Percentiles rank a stretch among this genome's conserved stretches.
These are phyloP conservation scores for Fusarium humuli DNA, from an alignment of 2,329 filamentous ascomycete genomes.

Conservation along the genomic window DNA sequence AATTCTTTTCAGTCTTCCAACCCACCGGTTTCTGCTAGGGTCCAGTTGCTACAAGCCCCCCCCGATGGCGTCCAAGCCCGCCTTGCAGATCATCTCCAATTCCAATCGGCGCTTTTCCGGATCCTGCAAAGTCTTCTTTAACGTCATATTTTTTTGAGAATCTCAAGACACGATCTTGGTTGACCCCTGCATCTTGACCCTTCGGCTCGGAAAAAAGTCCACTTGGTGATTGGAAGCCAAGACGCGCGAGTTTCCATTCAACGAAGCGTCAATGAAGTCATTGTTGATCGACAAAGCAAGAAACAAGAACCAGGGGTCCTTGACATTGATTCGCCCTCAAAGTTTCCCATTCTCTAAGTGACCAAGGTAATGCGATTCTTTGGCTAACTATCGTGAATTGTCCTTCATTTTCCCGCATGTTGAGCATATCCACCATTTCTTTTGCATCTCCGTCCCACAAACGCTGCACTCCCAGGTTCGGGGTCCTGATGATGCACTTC, in stretches of 20 bases:
- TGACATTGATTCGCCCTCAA: slow-evolving; percentile 22
- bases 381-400: slow-evolving; percentile 52
- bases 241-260: slow-evolving; percentile 4
- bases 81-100: slow-evolving; percentile 50
- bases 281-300: slow-evolving; percentile 24
- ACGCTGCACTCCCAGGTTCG: slow-evolving; percentile 64
- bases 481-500: slow-evolving; percentile 29
- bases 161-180: slow-evolving; percentile 40
- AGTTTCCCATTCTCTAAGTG: slow-evolving; percentile 13
- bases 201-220: slow-evolving; percentile 7
- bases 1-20: slow-evolving; percentile 18
- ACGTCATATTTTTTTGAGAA: slow-evolving; percentile 37
- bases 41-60: slow-evolving; percentile 37
- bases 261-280: slow-evolving; percentile 42
- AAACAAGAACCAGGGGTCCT: slow-evolving; percentile 18
- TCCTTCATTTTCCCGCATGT: slow-evolving; percentile 67
- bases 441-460: slow-evolving; percentile 64
- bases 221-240: slow-evolving; percentile 12
- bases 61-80: slow-evolving; percentile 33
- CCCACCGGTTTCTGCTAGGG: slow-evolving; percentile 28
- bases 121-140: slow-evolving; percentile 37
- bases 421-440: slow-evolving; percentile 68
- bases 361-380: slow-evolving; percentile 6
- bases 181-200: slow-evolving; percentile 34
- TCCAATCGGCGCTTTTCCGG: slow-evolving; percentile 49